A percentile compares a stretch with the other conserved stretches of the same genome.
phyloP scores from a whole-genome alignment of 1,139 yeast genomes.

The Arxiozyma heterogenica region DNA sequence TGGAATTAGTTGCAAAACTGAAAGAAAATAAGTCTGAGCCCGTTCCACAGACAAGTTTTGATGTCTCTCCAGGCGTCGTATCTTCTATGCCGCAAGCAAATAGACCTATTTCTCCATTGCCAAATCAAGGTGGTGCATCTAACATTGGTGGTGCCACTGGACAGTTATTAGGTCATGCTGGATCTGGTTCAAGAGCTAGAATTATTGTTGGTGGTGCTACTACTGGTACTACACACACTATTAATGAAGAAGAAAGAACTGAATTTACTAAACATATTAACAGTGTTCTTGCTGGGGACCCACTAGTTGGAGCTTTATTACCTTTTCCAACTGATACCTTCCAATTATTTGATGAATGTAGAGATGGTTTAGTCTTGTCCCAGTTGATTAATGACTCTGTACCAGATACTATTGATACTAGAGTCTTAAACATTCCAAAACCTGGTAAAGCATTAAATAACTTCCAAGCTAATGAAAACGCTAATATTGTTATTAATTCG shows the following conservation, averaged over 20 bases:
- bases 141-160: slow-evolving; percentile 18
- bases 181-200: slow-evolving; percentile 46
- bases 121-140: slow-evolving; percentile 15
- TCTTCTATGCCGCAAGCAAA: slow-evolving; percentile 17
- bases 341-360: slow-evolving; percentile 93
- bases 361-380: slow-evolving; percentile 88
- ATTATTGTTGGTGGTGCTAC: slow-evolving; percentile 79
- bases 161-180: slow-evolving; percentile 38
- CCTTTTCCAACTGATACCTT: slow-evolving; percentile 93
- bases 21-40: slow-evolving; percentile 36
- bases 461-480: slow-evolving; percentile 93
- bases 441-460: slow-evolving; percentile 78
- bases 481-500: slow-evolving; percentile 93
- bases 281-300: slow-evolving; percentile 83
- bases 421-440: slow-evolving; percentile 86
- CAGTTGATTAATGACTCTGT: slow-evolving; percentile 94
- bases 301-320: slow-evolving; percentile 71
- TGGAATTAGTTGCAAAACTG: slow-evolving; percentile 68
- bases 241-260: slow-evolving; percentile 91
- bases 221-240: slow-evolving; percentile 92
- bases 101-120: slow-evolving; percentile 13
- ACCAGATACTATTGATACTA: slow-evolving; percentile 95
- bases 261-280: slow-evolving; percentile 96
- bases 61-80: slow-evolving; percentile 18
- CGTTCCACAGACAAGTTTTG: slow-evolving; percentile 31